These are phyloP conservation scores for Fennellomyces sp. DNA, from an alignment of 371 early-diverging fungal species.

Conservation along the genomic window DNA sequence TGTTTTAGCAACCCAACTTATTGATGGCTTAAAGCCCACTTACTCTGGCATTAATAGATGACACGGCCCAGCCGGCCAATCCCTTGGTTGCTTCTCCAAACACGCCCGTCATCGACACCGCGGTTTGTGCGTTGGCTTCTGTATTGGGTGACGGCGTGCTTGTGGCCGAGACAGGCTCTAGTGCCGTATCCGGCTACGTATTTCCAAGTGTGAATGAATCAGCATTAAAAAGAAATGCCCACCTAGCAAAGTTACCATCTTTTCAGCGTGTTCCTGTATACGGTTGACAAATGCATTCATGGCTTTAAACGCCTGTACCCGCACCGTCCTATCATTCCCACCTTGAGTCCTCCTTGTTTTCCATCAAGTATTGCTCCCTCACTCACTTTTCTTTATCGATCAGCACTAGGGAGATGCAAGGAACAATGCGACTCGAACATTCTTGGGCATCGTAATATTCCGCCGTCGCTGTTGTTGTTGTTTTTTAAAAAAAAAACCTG, in stretches of 20 bases:
- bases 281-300: slow-evolving; percentile 65
- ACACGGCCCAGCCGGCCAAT: slow-evolving; percentile 54
- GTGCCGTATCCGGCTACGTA: slow-evolving; percentile 61
- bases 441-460: slow-evolving; percentile 77
- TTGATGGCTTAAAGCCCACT: neutral
- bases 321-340: slow-evolving; percentile 65
- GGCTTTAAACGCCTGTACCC: slow-evolving; percentile 81
- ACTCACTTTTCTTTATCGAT: slow-evolving; percentile 86
- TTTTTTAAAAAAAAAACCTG: too few species aligned
- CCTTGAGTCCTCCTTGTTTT: too few species aligned
- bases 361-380: neutral
- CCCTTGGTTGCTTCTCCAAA: slow-evolving; percentile 53
- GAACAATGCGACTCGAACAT: slow-evolving; percentile 73
- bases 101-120: slow-evolving; percentile 33
- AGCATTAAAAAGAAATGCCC: too few species aligned
- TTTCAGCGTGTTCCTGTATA: slow-evolving; percentile 68
- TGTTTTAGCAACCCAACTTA: too few species aligned
- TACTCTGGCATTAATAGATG: slow-evolving; percentile 48
- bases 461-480: slow-evolving; percentile 69
- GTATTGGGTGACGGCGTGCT: slow-evolving; percentile 10
- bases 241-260: slow-evolving; percentile 67
- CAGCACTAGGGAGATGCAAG: slow-evolving; percentile 71
- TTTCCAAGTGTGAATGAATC: too few species aligned
- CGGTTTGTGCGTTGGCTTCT: slow-evolving; percentile 22
- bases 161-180: slow-evolving; percentile 17